phyloP scores from a whole-genome alignment of 208 protist genomes.

The Acanthamoeba castellanii region DNA sequence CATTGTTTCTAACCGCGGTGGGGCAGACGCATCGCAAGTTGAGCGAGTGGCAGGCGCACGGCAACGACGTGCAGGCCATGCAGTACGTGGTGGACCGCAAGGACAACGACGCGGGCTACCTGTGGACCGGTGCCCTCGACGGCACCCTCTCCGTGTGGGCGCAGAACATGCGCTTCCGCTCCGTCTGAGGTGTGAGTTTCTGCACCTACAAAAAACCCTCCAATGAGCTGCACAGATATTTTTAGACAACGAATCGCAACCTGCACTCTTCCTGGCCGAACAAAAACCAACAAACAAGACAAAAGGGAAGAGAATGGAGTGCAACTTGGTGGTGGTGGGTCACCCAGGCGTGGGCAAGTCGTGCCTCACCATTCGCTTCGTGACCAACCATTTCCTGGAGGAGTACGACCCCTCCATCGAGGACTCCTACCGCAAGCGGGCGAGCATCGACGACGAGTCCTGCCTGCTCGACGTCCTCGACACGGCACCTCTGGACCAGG shows the following conservation, averaged over 20 bases:
- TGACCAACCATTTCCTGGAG: not conserved
- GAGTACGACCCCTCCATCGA: conserved; percentile 80
- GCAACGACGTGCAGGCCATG: conserved; percentile 1
- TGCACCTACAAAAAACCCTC: too few species aligned
- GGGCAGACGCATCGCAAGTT: not conserved
- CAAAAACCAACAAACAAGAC: too few species aligned
- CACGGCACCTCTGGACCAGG: conserved; percentile 54
- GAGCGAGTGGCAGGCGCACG: not conserved
- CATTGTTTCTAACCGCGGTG: not conserved
- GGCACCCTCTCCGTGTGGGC: conserved; percentile 23
- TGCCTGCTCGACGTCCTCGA: conserved; percentile 73
- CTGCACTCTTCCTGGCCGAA: too few species aligned
- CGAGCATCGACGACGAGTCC: not conserved
- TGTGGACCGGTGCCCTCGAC: conserved; percentile 47
- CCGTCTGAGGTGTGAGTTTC: too few species aligned
- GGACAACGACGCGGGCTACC: not conserved
- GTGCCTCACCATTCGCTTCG: not conserved
- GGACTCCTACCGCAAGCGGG: not conserved
- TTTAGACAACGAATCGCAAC: too few species aligned
- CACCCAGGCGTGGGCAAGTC: not conserved
- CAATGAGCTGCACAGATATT: too few species aligned
- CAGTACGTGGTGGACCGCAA: conserved; percentile 1
- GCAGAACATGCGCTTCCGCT: not conserved
- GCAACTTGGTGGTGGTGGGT: too few species aligned
- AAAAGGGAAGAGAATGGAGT: too few species aligned